A percentile compares a stretch with the other conserved stretches of the same genome.
Evolutionary conservation across 2,329 filamentous ascomycete genomes (phyloP).

Genomic region (Dissoconium aciculare): DNA sequence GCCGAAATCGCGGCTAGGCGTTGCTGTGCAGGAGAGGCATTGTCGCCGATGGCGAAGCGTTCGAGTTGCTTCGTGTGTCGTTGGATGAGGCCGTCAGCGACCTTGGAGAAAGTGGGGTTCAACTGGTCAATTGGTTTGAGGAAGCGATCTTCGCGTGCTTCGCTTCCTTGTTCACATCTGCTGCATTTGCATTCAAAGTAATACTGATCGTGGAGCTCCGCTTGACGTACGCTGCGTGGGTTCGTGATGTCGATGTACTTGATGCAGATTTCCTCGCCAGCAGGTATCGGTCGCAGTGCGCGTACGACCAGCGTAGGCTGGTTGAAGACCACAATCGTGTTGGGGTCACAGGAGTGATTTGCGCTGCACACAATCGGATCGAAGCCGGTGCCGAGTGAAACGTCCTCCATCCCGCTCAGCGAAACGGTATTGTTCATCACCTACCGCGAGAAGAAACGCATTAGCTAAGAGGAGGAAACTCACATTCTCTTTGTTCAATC

Average conservation of each 20-base stretch:
- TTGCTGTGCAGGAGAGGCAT: conserved; percentile 9
- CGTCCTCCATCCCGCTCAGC: conserved; percentile 40
- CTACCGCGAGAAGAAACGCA: conserved; percentile 20
- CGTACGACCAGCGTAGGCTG: conserved; percentile 36
- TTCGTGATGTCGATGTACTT: conserved; percentile 46
- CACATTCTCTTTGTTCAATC: not conserved
- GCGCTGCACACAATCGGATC: conserved; percentile 40
- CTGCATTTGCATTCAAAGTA: conserved; percentile 44
- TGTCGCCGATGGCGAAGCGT: conserved; percentile 10
- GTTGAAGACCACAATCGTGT: conserved; percentile 44
- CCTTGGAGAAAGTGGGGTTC: conserved; percentile 10
- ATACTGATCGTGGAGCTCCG: conserved; percentile 39
- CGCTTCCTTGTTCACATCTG: conserved; percentile 32
- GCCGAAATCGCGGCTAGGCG: conserved; percentile 16
- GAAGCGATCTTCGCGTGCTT: conserved; percentile 30
- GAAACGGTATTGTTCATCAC: conserved; percentile 45
- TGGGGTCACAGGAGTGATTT: conserved; percentile 50
- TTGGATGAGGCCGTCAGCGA: conserved; percentile 12
- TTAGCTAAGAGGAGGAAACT: conserved; percentile 3
- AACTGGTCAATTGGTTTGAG: conserved; percentile 20
- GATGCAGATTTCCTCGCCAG: conserved; percentile 44
- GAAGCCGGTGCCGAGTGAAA: conserved; percentile 42
- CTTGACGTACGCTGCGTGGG: conserved; percentile 35
- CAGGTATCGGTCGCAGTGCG: conserved; percentile 37
- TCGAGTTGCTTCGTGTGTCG: conserved; percentile 12